Evolutionary conservation across 257 asterid species (phyloP).

Genomic region (Nyctanthes arbortristis): DNA sequence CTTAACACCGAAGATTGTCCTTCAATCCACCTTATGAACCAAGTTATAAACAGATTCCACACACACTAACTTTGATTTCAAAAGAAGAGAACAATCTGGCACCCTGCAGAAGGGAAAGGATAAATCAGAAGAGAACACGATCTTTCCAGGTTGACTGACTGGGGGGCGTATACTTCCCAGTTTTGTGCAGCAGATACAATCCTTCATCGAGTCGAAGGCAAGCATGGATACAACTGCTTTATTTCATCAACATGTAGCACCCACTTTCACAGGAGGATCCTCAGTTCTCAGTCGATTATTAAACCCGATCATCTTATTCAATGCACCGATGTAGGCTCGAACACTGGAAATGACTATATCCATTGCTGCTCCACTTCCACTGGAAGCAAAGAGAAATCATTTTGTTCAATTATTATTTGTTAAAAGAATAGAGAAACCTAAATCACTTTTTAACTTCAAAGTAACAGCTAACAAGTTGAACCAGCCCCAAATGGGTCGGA

Average conservation of each 20-base stretch:
- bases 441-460: background rate
- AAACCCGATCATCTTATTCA: constrained; percentile 80
- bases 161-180: too few relatives aligned
- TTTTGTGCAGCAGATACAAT: too few relatives aligned
- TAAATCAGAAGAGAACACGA: too few relatives aligned
- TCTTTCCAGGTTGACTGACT: too few relatives aligned
- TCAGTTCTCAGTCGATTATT: constrained; percentile 32
- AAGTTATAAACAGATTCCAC: too few relatives aligned
- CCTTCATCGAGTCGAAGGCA: background rate
- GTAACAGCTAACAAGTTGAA: background rate
- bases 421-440: background rate
- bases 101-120: background rate
- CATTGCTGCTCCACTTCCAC: constrained; percentile 90
- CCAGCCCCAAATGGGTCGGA: too few relatives aligned
- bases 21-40: too few relatives aligned
- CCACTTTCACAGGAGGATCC: constrained; percentile 8
- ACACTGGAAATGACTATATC: constrained; percentile 89
- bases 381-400: constrained; percentile 21
- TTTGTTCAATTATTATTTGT: background rate
- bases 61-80: background rate
- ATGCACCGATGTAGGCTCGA: constrained; percentile 84
- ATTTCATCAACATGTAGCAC: constrained; percentile 3
- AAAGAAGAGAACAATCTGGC: background rate
- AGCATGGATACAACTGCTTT: background rate
- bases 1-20: background rate